phyloP scores from a whole-genome alignment of 129 eudicot genomes.

The Saposhnikovia divaricata region DNA sequence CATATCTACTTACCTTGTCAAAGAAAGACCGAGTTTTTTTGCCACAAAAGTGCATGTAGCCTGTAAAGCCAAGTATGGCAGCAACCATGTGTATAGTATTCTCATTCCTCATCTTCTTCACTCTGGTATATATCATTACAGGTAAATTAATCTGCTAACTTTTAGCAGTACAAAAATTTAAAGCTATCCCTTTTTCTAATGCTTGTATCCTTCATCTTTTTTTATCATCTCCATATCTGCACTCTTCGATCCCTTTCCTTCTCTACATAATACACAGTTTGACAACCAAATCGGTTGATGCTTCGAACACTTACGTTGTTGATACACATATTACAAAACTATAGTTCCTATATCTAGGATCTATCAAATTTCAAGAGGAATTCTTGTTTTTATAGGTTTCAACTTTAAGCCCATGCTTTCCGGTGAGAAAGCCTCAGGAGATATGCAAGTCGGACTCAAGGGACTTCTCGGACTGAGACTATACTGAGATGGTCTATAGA shows the following conservation, averaged over 20 bases:
- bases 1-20: not conserved
- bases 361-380: slow-evolving; percentile 23
- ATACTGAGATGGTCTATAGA: slow-evolving; percentile 55
- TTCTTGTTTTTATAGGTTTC: slow-evolving; percentile 83
- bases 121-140: not conserved
- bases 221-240: slow-evolving; percentile 26
- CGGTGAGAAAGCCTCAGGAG: slow-evolving; percentile 95
- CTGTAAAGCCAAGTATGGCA: not conserved
- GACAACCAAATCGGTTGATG: not conserved
- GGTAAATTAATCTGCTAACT: not conserved
- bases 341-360: slow-evolving; percentile 17
- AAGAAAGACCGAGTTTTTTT: not conserved
- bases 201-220: not conserved
- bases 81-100: not conserved
- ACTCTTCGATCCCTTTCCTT: slow-evolving; percentile 14
- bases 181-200: not conserved
- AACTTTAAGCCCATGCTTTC: slow-evolving; percentile 97
- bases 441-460: slow-evolving; percentile 77
- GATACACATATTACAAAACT: slow-evolving; percentile 30
- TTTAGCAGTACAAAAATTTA: not conserved
- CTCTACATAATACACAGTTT: slow-evolving; percentile 14
- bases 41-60: not conserved
- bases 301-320: slow-evolving; percentile 5
- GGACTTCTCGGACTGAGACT: slow-evolving; percentile 91
- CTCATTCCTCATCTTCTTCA: not conserved